Evolutionary conservation across 805 yeast species (phyloP).

Genomic region (Sugiyamaella americana): DNA sequence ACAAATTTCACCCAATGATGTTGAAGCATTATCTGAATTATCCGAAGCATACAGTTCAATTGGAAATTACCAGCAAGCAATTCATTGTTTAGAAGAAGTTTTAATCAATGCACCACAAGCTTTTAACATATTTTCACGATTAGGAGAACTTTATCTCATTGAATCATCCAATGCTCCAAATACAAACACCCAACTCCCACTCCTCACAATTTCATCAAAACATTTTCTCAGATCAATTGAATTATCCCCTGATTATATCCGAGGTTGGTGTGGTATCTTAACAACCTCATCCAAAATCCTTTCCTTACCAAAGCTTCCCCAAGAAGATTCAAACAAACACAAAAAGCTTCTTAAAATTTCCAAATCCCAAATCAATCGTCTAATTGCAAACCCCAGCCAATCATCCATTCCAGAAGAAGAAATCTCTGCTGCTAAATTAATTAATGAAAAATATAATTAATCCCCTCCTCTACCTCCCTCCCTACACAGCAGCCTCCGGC

Average conservation of each 20-base stretch:
- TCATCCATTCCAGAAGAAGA: constrained; percentile 31
- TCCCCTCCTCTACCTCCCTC: no score
- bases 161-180: constrained; percentile 8
- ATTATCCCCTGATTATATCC: constrained; percentile 57
- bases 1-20: constrained; percentile 66
- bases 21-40: constrained; percentile 72
- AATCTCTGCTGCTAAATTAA: constrained; percentile 34
- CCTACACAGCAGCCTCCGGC: no score
- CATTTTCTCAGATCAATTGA: constrained; percentile 70
- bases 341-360: constrained; percentile 36
- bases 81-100: constrained; percentile 64
- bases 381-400: constrained; percentile 27
- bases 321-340: constrained; percentile 25
- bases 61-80: constrained; percentile 63
- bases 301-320: constrained; percentile 20
- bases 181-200: constrained; percentile 11
- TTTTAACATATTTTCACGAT: constrained; percentile 54
- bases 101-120: constrained; percentile 63
- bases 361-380: constrained; percentile 31
- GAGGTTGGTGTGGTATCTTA: constrained; percentile 71
- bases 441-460: no score
- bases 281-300: constrained; percentile 32
- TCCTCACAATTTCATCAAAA: constrained; percentile 30
- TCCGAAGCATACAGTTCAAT: constrained; percentile 53
- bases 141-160: constrained; percentile 46